Base-by-base conservation (phyloP, 2,329 filamentous ascomycete genomes). In the Cladosporium oxysporum region DNA sequence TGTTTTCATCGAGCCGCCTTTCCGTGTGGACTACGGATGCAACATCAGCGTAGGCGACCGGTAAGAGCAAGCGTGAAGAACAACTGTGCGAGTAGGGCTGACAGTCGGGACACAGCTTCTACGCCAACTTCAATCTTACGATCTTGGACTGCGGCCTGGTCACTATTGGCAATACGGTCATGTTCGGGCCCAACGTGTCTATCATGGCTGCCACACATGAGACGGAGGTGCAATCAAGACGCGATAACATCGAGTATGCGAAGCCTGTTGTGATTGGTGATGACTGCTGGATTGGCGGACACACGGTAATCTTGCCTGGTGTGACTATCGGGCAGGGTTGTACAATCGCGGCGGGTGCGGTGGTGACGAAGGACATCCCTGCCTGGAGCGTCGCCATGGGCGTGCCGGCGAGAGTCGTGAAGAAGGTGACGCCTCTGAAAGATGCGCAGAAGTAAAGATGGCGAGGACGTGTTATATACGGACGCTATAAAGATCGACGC, bases 1-100 rank as follows among this genome's bases (percentile, higher is more conserved):
- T 26, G 63, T 60, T 1, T 60, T 65, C 18, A 58, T 65, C 41
- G 88, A 90, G 70, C 84, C 87, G 0, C 87, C 88, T 0, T 79
- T 91, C 65, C 81, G 80, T 47, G 81, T 89, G 37, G 88, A 90
- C 73, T 90, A 90, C 66, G 88, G 88, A 1, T 86, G 85, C 74
- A 91, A 90, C 71, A 84, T 90, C 68, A 81, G 78, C 6, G 8
- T 65, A 10, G 63, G 63, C 6, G 57, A 79, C 90, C 0, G 88
- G 88, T 8, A 79, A 63, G 61, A 44, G 26, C 23, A 57, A n/a
- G n/a, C 33, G 21, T 16, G 10, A 47, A n/a, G 12, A 52, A n/a
- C 10, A 21, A 14, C 16, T 12, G 1, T 29, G 29, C 29, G n/a
- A 55, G 16, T 31, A 3, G 31, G 16, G 52, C 52, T 44, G 49